These are phyloP conservation scores for Tylopilus intermedius DNA, from an alignment of 768 basidiomycete genomes.

Conservation along the genomic window DNA sequence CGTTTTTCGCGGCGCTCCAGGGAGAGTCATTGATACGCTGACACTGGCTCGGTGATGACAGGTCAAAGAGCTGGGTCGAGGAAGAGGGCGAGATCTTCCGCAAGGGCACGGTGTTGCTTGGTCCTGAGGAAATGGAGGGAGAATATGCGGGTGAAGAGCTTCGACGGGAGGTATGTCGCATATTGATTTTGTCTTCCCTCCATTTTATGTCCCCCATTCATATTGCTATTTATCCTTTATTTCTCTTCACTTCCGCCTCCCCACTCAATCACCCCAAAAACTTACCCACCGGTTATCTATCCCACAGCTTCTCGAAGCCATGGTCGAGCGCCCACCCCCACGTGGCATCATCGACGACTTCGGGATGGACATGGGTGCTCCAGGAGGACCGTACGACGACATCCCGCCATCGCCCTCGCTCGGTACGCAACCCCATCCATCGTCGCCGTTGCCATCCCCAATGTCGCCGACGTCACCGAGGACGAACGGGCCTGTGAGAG, in stretches of 20 bases:
- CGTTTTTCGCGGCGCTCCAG: slow-evolving; percentile 11
- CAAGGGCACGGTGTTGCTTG: slow-evolving; percentile 76
- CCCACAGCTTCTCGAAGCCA: slow-evolving; percentile 73
- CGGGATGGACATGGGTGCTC: slow-evolving; percentile 34
- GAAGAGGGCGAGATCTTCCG: slow-evolving; percentile 97
- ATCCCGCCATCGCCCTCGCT: slow-evolving; percentile 3
- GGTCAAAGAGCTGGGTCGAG: slow-evolving; percentile 77
- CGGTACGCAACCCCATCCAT: background rate
- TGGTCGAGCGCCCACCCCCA: slow-evolving; percentile 81
- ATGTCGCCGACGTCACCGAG: slow-evolving; percentile 13
- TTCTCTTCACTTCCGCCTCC: background rate
- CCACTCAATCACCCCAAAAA: background rate
- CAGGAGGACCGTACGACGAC: slow-evolving; percentile 13
- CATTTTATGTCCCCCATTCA: background rate
- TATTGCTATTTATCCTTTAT: background rate
- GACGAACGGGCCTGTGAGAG: background rate
- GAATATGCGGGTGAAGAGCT: slow-evolving; percentile 88
- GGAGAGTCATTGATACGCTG: background rate
- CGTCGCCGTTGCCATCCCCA: background rate
- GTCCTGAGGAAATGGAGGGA: slow-evolving; percentile 83
- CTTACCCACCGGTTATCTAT: background rate
- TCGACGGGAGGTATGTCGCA: slow-evolving; percentile 58
- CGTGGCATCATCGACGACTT: slow-evolving; percentile 65
- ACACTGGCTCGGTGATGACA: slow-evolving; percentile 20
- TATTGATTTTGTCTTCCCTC: background rate